Percentiles rank a stretch among this genome's conserved stretches.
phyloP scores from a whole-genome alignment of 305 asterid species.

The Plantago coronopus region DNA sequence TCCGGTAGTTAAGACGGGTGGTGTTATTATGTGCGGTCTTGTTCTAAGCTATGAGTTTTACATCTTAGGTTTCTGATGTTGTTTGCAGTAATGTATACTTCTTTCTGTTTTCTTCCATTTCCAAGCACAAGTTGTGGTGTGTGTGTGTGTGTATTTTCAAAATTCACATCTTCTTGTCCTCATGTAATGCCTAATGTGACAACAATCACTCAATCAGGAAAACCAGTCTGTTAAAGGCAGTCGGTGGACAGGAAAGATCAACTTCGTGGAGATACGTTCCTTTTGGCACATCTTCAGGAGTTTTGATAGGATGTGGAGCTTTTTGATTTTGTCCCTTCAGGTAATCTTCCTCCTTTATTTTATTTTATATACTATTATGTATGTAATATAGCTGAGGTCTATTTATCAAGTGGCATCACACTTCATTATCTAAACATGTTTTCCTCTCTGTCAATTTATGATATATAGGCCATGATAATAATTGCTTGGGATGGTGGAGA shows the following conservation, averaged over 20 bases:
- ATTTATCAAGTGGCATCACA: not conserved
- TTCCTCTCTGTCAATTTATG: slow-evolving; percentile 15
- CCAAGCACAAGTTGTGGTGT: no score
- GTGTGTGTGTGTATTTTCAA: no score
- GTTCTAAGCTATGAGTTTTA: not conserved
- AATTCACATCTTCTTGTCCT: not conserved
- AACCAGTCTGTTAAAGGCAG: slow-evolving; percentile 44
- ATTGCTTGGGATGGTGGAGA: slow-evolving; percentile 88
- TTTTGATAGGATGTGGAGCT: slow-evolving; percentile 96
- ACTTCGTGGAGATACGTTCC: slow-evolving; percentile 90
- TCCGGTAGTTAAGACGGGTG: not conserved
- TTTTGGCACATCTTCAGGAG: slow-evolving; percentile 92
- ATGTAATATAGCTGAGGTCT: no score
- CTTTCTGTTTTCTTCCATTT: not conserved
- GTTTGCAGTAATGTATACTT: not conserved
- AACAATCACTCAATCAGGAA: slow-evolving; percentile 60
- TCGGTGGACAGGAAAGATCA: slow-evolving; percentile 82
- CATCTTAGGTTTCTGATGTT: not conserved
- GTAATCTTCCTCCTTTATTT: no score
- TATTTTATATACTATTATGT: no score
- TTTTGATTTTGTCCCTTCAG: slow-evolving; percentile 82
- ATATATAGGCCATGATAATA: slow-evolving; percentile 82
- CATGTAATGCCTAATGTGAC: slow-evolving; percentile 12
- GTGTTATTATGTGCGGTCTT: no score
- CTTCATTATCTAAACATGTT: no score